A percentile compares a stretch with the other conserved stretches of the same genome.
Evolutionary conservation across 805 yeast genomes (phyloP).

Genomic region (Tetrapisispora pingtungensis): DNA sequence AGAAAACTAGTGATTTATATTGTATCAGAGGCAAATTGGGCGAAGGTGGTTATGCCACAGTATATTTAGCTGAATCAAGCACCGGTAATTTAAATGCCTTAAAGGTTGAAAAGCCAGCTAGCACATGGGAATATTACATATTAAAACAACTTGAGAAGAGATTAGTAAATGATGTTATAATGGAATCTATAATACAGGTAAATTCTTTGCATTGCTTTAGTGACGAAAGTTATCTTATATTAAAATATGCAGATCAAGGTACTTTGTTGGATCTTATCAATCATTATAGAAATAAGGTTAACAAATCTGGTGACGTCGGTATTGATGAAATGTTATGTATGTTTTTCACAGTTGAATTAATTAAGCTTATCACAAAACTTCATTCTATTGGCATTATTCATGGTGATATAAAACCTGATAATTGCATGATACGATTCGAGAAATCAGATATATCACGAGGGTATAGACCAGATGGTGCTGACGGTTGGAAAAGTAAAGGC

Average conservation of each 20-base stretch:
- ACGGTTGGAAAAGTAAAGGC: slow-evolving; percentile 45
- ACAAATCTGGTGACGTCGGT: slow-evolving; percentile 11
- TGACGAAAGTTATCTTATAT: slow-evolving; percentile 60
- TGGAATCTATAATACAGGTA: slow-evolving; percentile 39
- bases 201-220: slow-evolving; percentile 43
- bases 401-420: slow-evolving; percentile 80
- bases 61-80: slow-evolving; percentile 57
- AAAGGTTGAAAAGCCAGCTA: slow-evolving; percentile 61
- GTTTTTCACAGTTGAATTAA: slow-evolving; percentile 54
- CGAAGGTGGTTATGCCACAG: slow-evolving; percentile 72
- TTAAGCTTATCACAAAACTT: slow-evolving; percentile 48
- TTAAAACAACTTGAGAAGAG: slow-evolving; percentile 45
- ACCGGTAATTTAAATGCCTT: slow-evolving; percentile 51
- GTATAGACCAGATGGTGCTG: slow-evolving; percentile 29
- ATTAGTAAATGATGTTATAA: slow-evolving; percentile 19
- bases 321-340: slow-evolving; percentile 56
- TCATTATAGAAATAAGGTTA: slow-evolving; percentile 27
- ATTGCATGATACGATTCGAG: slow-evolving; percentile 62
- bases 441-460: slow-evolving; percentile 13
- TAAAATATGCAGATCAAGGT: slow-evolving; percentile 61
- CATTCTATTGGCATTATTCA: slow-evolving; percentile 64
- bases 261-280: slow-evolving; percentile 64
- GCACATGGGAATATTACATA: slow-evolving; percentile 75
- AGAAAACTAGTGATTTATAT: slow-evolving; percentile 28
- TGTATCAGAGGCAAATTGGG: slow-evolving; percentile 46